Evolutionary conservation across 257 asterid species (phyloP).

Genomic region (Fraxinus pennsylvanica): DNA sequence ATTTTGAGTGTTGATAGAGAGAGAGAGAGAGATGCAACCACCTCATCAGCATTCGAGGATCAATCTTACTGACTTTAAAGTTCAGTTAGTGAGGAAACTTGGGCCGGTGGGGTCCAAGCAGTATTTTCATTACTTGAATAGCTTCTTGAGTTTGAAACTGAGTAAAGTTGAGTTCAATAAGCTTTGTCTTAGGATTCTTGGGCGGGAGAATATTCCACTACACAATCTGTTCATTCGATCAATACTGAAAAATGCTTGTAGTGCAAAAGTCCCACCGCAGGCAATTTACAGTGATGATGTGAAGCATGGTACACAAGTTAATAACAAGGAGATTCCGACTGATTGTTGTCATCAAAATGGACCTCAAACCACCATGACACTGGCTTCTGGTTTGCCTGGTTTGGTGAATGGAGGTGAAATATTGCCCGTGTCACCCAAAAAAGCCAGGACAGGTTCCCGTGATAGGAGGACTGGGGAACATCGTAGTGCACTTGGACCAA

Average conservation of each 20-base stretch:
- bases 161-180: conserved; percentile 76
- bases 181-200: conserved; percentile 65
- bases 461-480: conserved; percentile 64
- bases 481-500: conserved; percentile 55
- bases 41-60: conserved; percentile 75
- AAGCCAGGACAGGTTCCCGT: conserved; percentile 55
- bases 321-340: conserved; percentile 44
- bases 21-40: conserved; percentile 63
- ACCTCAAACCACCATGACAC: conserved; percentile 41
- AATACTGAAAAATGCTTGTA: conserved; percentile 66
- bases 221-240: conserved; percentile 83
- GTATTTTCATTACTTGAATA: conserved; percentile 69
- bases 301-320: conserved; percentile 36
- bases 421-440: conserved; percentile 62
- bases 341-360: conserved; percentile 59
- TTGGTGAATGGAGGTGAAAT: conserved; percentile 62
- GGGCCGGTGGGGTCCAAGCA: conserved; percentile 78
- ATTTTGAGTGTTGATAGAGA: conserved; percentile 39
- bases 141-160: conserved; percentile 67
- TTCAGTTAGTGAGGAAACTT: conserved; percentile 67
- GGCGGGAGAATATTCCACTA: conserved; percentile 73
- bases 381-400: conserved; percentile 52
- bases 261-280: conserved; percentile 64
- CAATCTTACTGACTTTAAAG: conserved; percentile 73
- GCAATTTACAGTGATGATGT: conserved; percentile 40